Base-by-base conservation (phyloP, 495 filamentous ascomycete genomes). In the Annulohypoxylon moriforme region DNA sequence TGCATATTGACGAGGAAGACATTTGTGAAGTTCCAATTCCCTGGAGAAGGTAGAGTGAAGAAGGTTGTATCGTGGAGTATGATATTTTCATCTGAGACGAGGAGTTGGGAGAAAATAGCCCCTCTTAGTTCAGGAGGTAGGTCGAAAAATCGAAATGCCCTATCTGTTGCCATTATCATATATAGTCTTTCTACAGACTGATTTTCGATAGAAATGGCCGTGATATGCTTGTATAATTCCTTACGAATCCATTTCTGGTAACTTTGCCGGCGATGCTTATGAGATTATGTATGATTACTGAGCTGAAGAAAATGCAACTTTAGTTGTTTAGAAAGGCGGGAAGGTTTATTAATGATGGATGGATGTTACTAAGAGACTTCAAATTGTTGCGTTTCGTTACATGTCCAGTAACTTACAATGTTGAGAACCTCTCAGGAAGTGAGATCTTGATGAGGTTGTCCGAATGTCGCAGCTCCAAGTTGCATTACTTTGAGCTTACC, bases 81-180 rank as follows among this genome's bases (percentile, higher is more conserved):
- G n/a, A 75, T 68, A 18, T 38, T 66, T n/a, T 49, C 67, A 24
- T 72, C 60, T 16, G 67, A 73, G 36, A 75, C 64, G 25, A 77
- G 63, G 14, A 75, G 25, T 24, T 75, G 36, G 4, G 69, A 57
- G 29, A 99, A 81, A 73, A 98, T 96, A 63, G 84, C 84, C 75
- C 94, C 90, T 50, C 96, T 89, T 34, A 91, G 87, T 6, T 94
- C 89, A 53, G 81, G 71, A 2, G 96, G 95, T 11, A 99, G 87
- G 77, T 98, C 94, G 16, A 75, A 67, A 55, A 77, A 77, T 16
- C 59, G 75, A 10, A 77, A 77, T 31, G 22, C 10, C 0, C 47
- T 38, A 11, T 10, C 44, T 18, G 53, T 18, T 13, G 62, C 38
- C 67, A 70, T 75, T 8, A 22, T 52, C 10, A n/a, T 44, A 14